Conservation (phyloP, 148 eudicot species). For the Mesembryanthemum crystallinum region DNA sequence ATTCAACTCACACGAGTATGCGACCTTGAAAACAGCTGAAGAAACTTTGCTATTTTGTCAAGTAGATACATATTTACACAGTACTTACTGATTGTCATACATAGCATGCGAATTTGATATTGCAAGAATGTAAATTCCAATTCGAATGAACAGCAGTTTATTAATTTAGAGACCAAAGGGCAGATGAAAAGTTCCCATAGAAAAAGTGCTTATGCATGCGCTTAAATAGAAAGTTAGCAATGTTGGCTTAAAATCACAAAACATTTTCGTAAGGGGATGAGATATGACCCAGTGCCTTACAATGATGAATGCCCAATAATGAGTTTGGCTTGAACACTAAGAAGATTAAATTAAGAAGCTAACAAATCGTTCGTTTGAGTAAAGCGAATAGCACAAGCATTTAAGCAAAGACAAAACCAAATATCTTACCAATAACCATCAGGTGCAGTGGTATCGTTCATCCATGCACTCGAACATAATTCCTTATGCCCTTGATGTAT, state of each 20-base stretch:
- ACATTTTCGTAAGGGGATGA: not conserved
- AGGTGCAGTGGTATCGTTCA: not conserved
- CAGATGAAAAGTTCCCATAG: not conserved
- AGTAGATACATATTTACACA: not conserved
- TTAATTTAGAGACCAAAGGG: not conserved
- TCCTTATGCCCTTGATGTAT: constrained; percentile 6
- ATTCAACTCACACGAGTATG: not conserved
- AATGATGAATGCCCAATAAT: not conserved
- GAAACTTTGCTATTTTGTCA: not conserved
- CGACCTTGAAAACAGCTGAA: not conserved
- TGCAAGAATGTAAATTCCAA: not conserved
- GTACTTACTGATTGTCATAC: not conserved
- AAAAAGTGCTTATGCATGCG: not conserved
- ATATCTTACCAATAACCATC: constrained; percentile 13
- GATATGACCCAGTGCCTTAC: not conserved
- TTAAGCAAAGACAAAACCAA: constrained; percentile 6
- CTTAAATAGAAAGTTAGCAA: not conserved
- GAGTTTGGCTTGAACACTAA: not conserved
- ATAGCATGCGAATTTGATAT: not conserved
- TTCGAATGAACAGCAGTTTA: not conserved
- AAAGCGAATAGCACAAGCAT: not conserved
- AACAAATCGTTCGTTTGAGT: not conserved
- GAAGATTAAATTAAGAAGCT: not conserved
- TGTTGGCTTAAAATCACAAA: not conserved
- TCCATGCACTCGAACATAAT: constrained; percentile 8